These are phyloP conservation scores for Calonectria ilicicola DNA, from an alignment of 2,329 filamentous ascomycete species.

Conservation along the genomic window DNA sequence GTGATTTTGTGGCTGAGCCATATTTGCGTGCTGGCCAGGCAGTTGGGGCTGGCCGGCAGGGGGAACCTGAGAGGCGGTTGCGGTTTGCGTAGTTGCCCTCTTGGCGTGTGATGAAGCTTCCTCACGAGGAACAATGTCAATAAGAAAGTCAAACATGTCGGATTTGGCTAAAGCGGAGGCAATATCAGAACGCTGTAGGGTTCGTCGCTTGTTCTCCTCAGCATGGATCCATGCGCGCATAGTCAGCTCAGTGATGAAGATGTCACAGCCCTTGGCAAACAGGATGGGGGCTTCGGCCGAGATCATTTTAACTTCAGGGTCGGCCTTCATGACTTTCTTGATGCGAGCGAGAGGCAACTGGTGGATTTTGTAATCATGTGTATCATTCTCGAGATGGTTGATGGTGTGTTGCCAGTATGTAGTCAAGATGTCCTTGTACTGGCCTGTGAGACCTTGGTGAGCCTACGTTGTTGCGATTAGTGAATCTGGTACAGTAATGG, in stretches of 20 bases:
- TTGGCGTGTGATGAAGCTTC: constrained; percentile 90
- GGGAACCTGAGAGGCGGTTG: constrained; percentile 56
- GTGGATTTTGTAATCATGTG: constrained; percentile 98
- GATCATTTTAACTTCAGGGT: constrained; percentile 99
- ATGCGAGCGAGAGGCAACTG: constrained; percentile 97
- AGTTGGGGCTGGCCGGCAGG: constrained; percentile 64
- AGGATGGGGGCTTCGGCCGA: constrained; percentile 97
- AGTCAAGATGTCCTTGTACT: constrained; percentile 96
- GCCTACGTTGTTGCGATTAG: constrained; percentile 66
- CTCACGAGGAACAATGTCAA: constrained; percentile 97
- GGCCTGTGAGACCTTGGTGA: constrained; percentile 91
- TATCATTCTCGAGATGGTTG: constrained; percentile 92
- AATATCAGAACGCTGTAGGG: constrained; percentile 95
- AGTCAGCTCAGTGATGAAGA: constrained; percentile 98
- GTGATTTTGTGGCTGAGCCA: constrained; percentile 68
- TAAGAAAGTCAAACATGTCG: constrained; percentile 99
- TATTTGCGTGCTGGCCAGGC: constrained; percentile 61
- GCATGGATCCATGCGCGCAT: constrained; percentile 99
- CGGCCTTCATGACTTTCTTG: constrained; percentile 99
- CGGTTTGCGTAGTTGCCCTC: constrained; percentile 69
- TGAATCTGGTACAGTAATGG: not conserved
- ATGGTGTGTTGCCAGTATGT: constrained; percentile 99
- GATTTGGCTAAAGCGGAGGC: constrained; percentile 95
- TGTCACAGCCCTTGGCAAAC: constrained; percentile 98
- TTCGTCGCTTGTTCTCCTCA: constrained; percentile 97